Percentiles rank a stretch among this genome's conserved stretches.
phyloP scores from a whole-genome alignment of 768 basidiomycete genomes.

The Termitomyces sp. region DNA sequence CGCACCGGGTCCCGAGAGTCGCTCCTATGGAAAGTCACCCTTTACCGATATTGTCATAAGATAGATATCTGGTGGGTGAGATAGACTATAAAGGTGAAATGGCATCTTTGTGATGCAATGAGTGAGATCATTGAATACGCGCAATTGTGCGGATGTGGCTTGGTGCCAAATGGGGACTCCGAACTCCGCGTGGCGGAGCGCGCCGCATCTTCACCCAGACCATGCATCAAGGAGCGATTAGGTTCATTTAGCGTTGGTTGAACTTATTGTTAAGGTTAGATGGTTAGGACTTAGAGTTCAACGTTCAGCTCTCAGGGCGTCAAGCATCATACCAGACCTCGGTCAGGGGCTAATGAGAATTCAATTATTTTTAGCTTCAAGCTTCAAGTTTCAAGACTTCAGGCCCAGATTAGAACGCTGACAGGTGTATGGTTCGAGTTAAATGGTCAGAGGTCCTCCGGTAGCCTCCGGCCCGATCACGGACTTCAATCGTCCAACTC shows the following conservation, averaged over 20 bases:
- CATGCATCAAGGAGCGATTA: not conserved
- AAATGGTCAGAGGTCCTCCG: not conserved
- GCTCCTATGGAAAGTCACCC: too few species aligned
- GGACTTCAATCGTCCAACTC: too few species aligned
- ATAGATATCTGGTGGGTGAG: too few species aligned
- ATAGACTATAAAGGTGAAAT: not conserved
- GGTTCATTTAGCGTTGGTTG: not conserved
- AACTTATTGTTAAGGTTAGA: not conserved
- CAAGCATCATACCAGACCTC: not conserved
- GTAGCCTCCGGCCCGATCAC: not conserved
- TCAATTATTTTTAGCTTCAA: not conserved
- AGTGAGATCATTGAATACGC: not conserved
- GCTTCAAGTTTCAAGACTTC: not conserved
- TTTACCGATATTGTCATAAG: too few species aligned
- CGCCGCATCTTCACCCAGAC: not conserved
- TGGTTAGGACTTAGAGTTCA: not conserved
- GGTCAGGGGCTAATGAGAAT: too few species aligned
- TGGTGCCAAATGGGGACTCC: not conserved
- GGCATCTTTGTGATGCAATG: not conserved
- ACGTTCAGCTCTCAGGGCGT: not conserved
- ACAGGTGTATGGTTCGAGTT: not conserved
- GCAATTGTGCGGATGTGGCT: not conserved
- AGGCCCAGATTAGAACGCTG: too few species aligned
- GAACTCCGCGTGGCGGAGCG: not conserved
- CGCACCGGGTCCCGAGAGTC: not conserved